These are phyloP conservation scores for Oryza nivara DNA, from an alignment of 176 grass and related monocot genomes.

Conservation along the genomic window DNA sequence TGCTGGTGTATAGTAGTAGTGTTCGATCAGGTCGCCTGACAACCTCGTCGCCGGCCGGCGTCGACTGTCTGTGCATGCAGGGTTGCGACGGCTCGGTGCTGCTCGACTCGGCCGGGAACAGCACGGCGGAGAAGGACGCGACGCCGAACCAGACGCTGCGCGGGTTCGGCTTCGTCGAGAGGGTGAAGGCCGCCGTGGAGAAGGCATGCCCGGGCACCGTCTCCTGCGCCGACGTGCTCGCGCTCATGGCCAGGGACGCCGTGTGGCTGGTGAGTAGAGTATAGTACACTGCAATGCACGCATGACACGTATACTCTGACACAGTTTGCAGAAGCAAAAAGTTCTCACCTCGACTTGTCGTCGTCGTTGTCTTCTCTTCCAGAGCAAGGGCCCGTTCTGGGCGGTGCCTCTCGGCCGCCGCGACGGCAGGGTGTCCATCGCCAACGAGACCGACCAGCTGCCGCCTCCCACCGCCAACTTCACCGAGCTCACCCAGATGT, in stretches of 20 bases:
- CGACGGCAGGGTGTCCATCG: slow-evolving; percentile 63
- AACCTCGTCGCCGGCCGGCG: too few relatives aligned
- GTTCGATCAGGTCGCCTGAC: neutral
- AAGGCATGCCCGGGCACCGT: slow-evolving; percentile 65
- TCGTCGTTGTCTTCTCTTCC: neutral
- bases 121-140: slow-evolving; percentile 70
- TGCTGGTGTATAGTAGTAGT: neutral
- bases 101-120: slow-evolving; percentile 45
- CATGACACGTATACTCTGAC: neutral
- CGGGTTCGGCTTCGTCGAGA: slow-evolving; percentile 67
- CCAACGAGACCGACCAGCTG: slow-evolving; percentile 59
- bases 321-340: neutral
- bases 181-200: slow-evolving; percentile 77
- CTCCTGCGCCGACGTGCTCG: slow-evolving; percentile 85
- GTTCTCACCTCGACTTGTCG: neutral
- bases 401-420: slow-evolving; percentile 63
- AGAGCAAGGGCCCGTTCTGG: slow-evolving; percentile 85
- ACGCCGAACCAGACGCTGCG: slow-evolving; percentile 67
- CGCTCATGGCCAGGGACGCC: slow-evolving; percentile 67
- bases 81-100: slow-evolving; percentile 89
- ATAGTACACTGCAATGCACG: neutral
- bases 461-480: slow-evolving; percentile 65
- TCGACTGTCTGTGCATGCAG: slow-evolving; percentile 14
- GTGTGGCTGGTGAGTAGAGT: slow-evolving; percentile 64
- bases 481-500: slow-evolving; percentile 58